phyloP scores from a whole-genome alignment of 768 basidiomycete genomes.

The Chlorophyllum brunneum region DNA sequence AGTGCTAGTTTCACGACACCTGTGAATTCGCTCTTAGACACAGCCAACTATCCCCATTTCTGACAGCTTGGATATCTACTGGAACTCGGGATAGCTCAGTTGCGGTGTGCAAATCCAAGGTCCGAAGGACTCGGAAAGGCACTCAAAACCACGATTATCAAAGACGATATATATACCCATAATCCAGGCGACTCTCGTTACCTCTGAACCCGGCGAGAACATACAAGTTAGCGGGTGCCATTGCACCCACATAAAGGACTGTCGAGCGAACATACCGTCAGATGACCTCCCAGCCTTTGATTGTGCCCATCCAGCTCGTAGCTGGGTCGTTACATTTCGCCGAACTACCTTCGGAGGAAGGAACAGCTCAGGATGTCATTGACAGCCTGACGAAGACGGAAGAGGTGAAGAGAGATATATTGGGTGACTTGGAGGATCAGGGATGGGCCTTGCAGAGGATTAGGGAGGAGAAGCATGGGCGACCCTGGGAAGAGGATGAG shows the following conservation, averaged over 20 bases:
- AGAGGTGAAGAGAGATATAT: conserved; percentile 48
- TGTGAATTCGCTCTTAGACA: background rate
- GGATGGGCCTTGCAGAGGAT: conserved; percentile 72
- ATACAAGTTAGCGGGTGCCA: background rate
- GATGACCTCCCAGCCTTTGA: conserved; percentile 24
- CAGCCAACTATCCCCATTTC: background rate
- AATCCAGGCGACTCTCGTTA: background rate
- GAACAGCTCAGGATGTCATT: conserved; percentile 59
- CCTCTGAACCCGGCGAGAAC: background rate
- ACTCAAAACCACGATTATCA: too few species aligned
- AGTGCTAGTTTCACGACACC: background rate
- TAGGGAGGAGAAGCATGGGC: conserved; percentile 52
- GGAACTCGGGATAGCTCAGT: background rate
- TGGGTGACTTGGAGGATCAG: conserved; percentile 46
- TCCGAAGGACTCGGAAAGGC: too few species aligned
- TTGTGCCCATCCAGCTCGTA: conserved; percentile 58
- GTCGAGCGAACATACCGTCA: background rate
- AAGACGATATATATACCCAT: conserved; percentile 2
- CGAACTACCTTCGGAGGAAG: conserved; percentile 43
- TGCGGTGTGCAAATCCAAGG: background rate
- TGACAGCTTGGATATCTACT: background rate
- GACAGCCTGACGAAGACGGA: conserved; percentile 42
- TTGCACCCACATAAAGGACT: background rate
- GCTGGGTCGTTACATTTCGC: conserved; percentile 62
- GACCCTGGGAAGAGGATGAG: conserved; percentile 70